Conservation (phyloP, 371 early-diverging fungal genomes). For the Astathelohania contejeani region DNA sequence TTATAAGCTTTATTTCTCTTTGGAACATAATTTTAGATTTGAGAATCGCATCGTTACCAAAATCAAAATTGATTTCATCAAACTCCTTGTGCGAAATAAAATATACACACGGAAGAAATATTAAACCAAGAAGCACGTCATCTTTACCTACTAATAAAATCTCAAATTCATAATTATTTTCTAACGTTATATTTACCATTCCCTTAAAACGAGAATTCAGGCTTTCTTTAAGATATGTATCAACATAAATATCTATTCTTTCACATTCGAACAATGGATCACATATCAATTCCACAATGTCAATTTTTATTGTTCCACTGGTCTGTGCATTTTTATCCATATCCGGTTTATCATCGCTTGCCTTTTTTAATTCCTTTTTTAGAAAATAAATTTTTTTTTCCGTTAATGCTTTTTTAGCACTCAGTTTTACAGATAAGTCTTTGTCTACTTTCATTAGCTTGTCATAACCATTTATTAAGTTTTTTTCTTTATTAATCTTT, state of each 20-base stretch:
- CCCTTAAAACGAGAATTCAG: not conserved
- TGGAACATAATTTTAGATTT: slow-evolving; percentile 17
- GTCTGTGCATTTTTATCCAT: not conserved
- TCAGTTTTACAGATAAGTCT: not conserved
- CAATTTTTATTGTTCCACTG: slow-evolving; percentile 6
- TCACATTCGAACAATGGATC: slow-evolving; percentile 19
- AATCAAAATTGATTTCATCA: slow-evolving; percentile 16
- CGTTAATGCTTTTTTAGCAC: slow-evolving; percentile 7
- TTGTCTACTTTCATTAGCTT: slow-evolving; percentile 16
- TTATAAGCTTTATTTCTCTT: slow-evolving; percentile 9
- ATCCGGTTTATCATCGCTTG: slow-evolving; percentile 4
- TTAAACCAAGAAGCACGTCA: slow-evolving; percentile 19
- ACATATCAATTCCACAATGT: not conserved
- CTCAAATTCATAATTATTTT: slow-evolving; percentile 11
- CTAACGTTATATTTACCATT: slow-evolving; percentile 3
- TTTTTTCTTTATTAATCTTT: slow-evolving; percentile 28
- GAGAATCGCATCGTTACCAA: slow-evolving; percentile 21
- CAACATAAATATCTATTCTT: slow-evolving; percentile 14
- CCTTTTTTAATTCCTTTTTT: slow-evolving; percentile 15
- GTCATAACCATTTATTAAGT: slow-evolving; percentile 33
- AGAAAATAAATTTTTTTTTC: slow-evolving; percentile 30
- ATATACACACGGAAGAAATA: slow-evolving; percentile 42
- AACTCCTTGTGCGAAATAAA: slow-evolving; percentile 27
- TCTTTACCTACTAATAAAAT: slow-evolving; percentile 9
- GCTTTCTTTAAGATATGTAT: not conserved